Conservation (phyloP, 805 yeast species). For the Pichia paraexigua region DNA sequence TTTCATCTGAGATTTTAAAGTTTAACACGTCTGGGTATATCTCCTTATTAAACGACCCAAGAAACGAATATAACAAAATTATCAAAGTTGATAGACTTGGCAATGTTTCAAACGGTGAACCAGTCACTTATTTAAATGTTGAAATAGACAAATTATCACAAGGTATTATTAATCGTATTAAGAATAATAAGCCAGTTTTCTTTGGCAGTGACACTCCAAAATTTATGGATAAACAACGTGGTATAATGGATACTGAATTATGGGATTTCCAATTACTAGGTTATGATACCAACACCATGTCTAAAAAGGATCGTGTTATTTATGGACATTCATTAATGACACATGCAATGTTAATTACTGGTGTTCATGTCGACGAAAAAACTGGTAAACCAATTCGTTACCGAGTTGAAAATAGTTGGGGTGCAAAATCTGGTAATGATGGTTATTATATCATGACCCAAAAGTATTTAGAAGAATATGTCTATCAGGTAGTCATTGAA, state of each 20-base stretch:
- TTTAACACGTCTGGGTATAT: conserved; percentile 46
- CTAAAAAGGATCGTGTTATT: conserved; percentile 61
- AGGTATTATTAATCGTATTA: conserved; percentile 59
- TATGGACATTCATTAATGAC: conserved; percentile 76
- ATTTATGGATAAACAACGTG: conserved; percentile 53
- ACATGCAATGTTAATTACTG: conserved; percentile 84
- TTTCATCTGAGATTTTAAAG: conserved; percentile 47
- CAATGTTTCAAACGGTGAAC: conserved; percentile 63
- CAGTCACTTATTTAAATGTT: conserved; percentile 63
- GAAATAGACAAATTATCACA: conserved; percentile 50
- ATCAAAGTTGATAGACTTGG: conserved; percentile 69
- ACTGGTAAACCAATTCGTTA: conserved; percentile 54
- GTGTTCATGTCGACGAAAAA: conserved; percentile 60
- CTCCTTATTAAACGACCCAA: conserved; percentile 75
- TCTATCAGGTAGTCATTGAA: conserved; percentile 62
- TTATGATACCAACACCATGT: conserved; percentile 38
- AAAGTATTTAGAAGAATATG: conserved; percentile 66
- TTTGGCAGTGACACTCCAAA: conserved; percentile 89
- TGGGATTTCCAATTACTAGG: conserved; percentile 57
- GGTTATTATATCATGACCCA: conserved; percentile 69
- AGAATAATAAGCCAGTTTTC: conserved; percentile 71
- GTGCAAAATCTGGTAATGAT: conserved; percentile 55
- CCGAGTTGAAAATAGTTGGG: conserved; percentile 77
- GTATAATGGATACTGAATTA: conserved; percentile 64
- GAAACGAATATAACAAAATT: conserved; percentile 57